A percentile compares a stretch with the other conserved stretches of the same genome.
phyloP scores from a whole-genome alignment of 257 asterid species.

The Capsicum pubescens region DNA sequence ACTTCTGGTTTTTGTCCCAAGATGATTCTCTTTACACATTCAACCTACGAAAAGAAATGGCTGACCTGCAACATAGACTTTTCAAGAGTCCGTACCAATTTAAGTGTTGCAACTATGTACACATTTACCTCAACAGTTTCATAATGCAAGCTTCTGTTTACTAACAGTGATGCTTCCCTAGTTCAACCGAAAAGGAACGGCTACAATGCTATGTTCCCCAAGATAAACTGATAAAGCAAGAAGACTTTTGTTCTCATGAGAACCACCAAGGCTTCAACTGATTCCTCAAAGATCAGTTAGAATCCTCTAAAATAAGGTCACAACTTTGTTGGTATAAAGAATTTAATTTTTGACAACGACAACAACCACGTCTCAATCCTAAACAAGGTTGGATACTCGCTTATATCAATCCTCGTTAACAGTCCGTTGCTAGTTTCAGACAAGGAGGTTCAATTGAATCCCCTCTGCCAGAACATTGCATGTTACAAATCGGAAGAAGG shows the following conservation, averaged over 20 bases:
- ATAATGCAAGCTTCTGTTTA: constrained; percentile 28
- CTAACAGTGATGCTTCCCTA: constrained; percentile 12
- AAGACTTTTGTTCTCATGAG: constrained; percentile 11
- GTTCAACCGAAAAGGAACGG: neutral
- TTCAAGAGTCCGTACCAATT: neutral
- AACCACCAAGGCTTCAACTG: neutral
- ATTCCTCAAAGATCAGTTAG: neutral
- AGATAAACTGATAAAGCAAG: neutral
- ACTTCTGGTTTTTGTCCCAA: constrained; percentile 5
- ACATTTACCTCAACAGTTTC: neutral
- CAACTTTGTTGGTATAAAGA: neutral
- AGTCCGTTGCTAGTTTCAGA: neutral
- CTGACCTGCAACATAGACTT: neutral
- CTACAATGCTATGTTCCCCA: neutral
- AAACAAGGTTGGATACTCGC: neutral
- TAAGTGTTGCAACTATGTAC: neutral
- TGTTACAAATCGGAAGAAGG: neutral
- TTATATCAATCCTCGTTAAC: neutral
- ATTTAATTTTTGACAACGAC: neutral
- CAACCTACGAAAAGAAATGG: constrained; percentile 2
- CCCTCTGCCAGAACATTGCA: neutral
- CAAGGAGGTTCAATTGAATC: neutral
- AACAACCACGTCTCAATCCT: neutral
- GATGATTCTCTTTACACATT: neutral
- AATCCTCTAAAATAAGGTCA: neutral